phyloP scores from a whole-genome alignment of 2,329 filamentous ascomycete genomes.

The Oidium heveae region DNA sequence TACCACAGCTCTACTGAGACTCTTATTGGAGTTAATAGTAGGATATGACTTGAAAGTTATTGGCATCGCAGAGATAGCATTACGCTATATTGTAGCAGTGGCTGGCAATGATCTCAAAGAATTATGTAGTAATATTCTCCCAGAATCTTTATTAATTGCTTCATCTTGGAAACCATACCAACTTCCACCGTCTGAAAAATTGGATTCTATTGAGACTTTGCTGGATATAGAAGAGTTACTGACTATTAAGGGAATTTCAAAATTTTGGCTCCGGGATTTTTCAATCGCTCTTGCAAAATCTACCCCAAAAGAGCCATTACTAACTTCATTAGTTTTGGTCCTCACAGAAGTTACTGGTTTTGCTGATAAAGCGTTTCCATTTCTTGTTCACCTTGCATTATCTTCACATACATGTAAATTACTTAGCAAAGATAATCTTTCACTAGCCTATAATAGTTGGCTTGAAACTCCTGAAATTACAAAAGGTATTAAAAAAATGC shows the following conservation, averaged over 20 bases:
- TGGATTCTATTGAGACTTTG: constrained; percentile 2
- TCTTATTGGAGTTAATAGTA: constrained; percentile 35
- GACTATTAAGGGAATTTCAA: constrained; percentile 17
- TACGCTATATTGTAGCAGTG: constrained; percentile 29
- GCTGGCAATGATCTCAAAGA: constrained; percentile 17
- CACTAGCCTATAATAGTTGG: constrained; percentile 36
- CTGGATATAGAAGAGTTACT: constrained; percentile 4
- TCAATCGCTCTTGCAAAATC: constrained; percentile 33
- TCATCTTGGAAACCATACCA: constrained; percentile 32
- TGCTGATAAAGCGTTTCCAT: constrained; percentile 53
- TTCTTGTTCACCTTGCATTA: constrained; percentile 62
- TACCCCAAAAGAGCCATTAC: constrained; percentile 35
- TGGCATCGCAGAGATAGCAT: constrained; percentile 33
- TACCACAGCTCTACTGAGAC: constrained; percentile 33
- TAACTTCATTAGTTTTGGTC: constrained; percentile 41
- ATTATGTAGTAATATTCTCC: constrained; percentile 26
- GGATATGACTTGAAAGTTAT: constrained; percentile 28
- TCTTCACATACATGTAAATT: constrained; percentile 38
- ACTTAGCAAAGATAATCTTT: constrained; percentile 34
- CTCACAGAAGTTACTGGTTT: constrained; percentile 41
- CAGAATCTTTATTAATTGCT: constrained; percentile 24
- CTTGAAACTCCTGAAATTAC: constrained; percentile 24
- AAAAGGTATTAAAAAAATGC: constrained; percentile 39
- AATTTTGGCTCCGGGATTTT: constrained; percentile 36
- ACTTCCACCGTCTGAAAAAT: constrained; percentile 26